phyloP scores from a whole-genome alignment of 306 rosid species.

The Hippophae tibetana region DNA sequence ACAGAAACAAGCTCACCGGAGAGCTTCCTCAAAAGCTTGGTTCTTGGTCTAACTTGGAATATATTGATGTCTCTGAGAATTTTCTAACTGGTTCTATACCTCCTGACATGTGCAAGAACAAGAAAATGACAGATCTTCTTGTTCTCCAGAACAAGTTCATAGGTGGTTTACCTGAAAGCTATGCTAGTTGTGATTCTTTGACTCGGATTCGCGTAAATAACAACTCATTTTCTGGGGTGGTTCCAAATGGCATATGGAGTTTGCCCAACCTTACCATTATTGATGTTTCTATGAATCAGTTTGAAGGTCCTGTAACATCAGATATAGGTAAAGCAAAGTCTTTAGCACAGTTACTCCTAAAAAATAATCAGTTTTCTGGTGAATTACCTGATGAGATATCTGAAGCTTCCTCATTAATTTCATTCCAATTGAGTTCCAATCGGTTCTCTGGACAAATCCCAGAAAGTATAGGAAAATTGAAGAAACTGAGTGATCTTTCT shows the following conservation, averaged over 20 bases:
- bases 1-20: slow-evolving; percentile 52
- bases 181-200: slow-evolving; percentile 48
- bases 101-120: slow-evolving; percentile 65
- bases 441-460: slow-evolving; percentile 57
- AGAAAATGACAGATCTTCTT: slow-evolving; percentile 24
- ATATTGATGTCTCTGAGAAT: slow-evolving; percentile 77
- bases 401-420: slow-evolving; percentile 46
- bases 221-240: slow-evolving; percentile 66
- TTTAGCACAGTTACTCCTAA: slow-evolving; percentile 44
- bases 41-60: slow-evolving; percentile 35
- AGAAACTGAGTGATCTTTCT: slow-evolving; percentile 34
- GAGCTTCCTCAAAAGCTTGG: slow-evolving; percentile 67
- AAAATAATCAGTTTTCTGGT: slow-evolving; percentile 54
- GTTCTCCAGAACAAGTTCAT: slow-evolving; percentile 57
- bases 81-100: slow-evolving; percentile 62
- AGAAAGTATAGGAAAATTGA: slow-evolving; percentile 51
- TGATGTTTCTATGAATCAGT: slow-evolving; percentile 56
- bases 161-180: slow-evolving; percentile 66
- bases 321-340: slow-evolving; percentile 57
- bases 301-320: slow-evolving; percentile 62
- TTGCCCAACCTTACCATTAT: slow-evolving; percentile 39
- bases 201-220: slow-evolving; percentile 37
- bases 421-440: slow-evolving; percentile 43
- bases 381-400: slow-evolving; percentile 50
- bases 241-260: slow-evolving; percentile 76